These are phyloP conservation scores for Pseudohalonectria lignicola DNA, from an alignment of 2,329 filamentous ascomycete species.

Conservation along the genomic window DNA sequence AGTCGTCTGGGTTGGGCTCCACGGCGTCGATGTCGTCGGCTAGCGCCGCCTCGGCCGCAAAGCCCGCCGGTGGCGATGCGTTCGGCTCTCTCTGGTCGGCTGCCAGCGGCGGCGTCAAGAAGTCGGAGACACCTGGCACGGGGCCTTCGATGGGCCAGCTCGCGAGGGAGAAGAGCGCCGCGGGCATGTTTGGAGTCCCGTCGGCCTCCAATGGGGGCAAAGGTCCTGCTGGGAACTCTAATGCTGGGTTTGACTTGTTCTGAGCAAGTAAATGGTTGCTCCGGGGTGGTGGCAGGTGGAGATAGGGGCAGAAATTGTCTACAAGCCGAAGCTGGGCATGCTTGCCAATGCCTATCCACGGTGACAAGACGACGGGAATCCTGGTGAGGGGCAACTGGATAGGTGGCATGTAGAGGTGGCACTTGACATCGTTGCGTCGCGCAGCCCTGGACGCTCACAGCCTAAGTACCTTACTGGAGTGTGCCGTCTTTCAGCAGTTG, in stretches of 20 bases:
- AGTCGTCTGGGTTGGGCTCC: constrained; percentile 12
- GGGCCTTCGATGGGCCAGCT: constrained; percentile 81
- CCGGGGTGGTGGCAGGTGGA: no score
- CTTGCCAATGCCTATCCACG: no score
- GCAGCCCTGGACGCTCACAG: no score
- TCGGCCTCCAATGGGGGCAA: background rate
- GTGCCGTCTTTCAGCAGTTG: background rate
- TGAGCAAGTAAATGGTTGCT: no score
- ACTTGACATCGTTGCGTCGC: no score
- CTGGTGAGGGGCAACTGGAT: background rate
- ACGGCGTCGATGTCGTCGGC: constrained; percentile 8
- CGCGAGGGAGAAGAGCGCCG: constrained; percentile 95
- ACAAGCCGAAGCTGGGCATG: background rate
- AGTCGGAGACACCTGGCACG: constrained; percentile 48
- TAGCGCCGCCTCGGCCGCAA: constrained; percentile 22
- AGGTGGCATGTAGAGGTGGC: background rate
- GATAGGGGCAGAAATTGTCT: background rate
- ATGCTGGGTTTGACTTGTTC: no score
- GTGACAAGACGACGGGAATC: background rate
- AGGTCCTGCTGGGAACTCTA: background rate
- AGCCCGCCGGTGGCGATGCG: constrained; percentile 61
- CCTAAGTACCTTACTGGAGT: background rate
- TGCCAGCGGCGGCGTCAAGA: constrained; percentile 65
- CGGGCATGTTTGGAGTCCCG: constrained; percentile 53
- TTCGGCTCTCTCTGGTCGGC: constrained; percentile 83